Evolutionary conservation across 106 monocot genomes (phyloP).

Genomic region (Dioscorea zingiberensis): DNA sequence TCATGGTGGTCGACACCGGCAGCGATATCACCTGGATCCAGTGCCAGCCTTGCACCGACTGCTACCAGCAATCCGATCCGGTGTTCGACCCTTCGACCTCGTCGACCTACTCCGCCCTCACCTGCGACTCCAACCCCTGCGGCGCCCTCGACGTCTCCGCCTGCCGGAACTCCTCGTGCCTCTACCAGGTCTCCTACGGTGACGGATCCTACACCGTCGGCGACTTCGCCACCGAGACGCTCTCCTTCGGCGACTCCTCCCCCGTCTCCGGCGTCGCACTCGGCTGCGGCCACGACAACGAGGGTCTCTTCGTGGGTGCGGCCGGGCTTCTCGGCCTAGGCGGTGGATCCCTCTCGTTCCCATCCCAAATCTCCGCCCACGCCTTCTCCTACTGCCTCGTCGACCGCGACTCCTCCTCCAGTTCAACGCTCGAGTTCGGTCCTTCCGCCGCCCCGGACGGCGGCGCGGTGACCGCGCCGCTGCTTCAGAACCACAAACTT

Average conservation of each 20-base stretch:
- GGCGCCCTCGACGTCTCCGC: constrained; percentile 52
- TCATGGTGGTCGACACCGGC: constrained; percentile 83
- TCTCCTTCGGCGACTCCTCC: constrained; percentile 36
- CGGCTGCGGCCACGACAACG: constrained; percentile 79
- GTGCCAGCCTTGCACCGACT: constrained; percentile 74
- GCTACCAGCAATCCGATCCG: constrained; percentile 73
- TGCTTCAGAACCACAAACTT: constrained; percentile 40
- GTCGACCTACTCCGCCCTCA: constrained; percentile 33
- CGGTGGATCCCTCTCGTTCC: constrained; percentile 68
- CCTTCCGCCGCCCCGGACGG: constrained; percentile 1
- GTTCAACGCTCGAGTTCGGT: constrained; percentile 50
- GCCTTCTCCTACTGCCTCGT: constrained; percentile 83
- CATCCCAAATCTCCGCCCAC: constrained; percentile 47
- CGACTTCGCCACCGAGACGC: constrained; percentile 54
- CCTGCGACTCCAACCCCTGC: constrained; percentile 52
- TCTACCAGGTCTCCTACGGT: constrained; percentile 81
- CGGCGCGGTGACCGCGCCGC: constrained; percentile 33
- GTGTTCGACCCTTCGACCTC: constrained; percentile 59
- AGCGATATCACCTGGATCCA: constrained; percentile 89
- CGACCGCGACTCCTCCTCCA: constrained; percentile 51
- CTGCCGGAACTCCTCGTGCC: constrained; percentile 61
- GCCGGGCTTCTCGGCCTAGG: constrained; percentile 78
- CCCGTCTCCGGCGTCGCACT: constrained; percentile 44
- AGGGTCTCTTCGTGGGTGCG: constrained; percentile 73
- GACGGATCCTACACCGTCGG: constrained; percentile 89